A percentile compares a stretch with the other conserved stretches of the same genome.
phyloP scores from a whole-genome alignment of 148 eudicot genomes.

The Vaccinium myrtillus region DNA sequence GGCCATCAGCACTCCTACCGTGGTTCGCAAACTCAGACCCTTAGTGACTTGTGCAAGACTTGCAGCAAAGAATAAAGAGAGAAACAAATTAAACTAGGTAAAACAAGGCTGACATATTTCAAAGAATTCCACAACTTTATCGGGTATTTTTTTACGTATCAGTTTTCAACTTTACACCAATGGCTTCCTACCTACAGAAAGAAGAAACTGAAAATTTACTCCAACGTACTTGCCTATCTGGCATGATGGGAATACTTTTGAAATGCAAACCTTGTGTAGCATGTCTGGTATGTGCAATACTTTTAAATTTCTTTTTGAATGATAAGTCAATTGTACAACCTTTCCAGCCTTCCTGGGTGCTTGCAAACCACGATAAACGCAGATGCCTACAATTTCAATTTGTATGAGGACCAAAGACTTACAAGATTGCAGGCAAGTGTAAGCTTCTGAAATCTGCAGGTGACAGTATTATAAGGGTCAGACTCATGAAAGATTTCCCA shows the following conservation, averaged over 20 bases:
- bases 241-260: not conserved
- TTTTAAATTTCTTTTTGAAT: not conserved
- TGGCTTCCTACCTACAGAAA: not conserved
- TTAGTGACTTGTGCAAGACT: not conserved
- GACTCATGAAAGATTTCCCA: not conserved
- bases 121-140: not conserved
- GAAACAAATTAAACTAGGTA: not conserved
- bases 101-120: not conserved
- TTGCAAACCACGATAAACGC: conserved; percentile 9
- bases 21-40: not conserved
- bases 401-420: conserved; percentile 11
- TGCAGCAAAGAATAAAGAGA: not conserved
- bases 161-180: not conserved
- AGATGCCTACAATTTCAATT: not conserved
- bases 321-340: not conserved
- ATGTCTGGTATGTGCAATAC: not conserved
- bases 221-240: not conserved
- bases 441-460: conserved; percentile 85
- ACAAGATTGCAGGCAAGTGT: conserved; percentile 53
- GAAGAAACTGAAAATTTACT: not conserved
- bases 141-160: not conserved
- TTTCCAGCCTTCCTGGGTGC: not conserved
- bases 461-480: conserved; percentile 1
- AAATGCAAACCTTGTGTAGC: not conserved
- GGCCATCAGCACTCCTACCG: not conserved